Evolutionary conservation across 768 basidiomycete genomes (phyloP).

Genomic region (Termitomyces sp.): DNA sequence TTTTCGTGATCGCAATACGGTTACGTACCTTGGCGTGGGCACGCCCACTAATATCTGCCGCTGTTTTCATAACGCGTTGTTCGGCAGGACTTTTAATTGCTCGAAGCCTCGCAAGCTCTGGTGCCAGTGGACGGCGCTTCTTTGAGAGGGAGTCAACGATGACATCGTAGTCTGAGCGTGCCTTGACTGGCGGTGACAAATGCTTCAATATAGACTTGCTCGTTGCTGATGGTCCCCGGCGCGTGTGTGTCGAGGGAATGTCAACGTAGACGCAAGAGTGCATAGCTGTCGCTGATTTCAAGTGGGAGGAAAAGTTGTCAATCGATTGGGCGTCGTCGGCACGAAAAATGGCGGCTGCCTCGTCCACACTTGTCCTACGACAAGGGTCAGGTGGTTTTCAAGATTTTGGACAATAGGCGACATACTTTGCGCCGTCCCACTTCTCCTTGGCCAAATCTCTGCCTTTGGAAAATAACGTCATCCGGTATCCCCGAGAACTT

Average conservation of each 20-base stretch:
- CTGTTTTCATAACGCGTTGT: conserved; percentile 72
- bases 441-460: conserved; percentile 75
- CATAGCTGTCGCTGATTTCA: conserved; percentile 52
- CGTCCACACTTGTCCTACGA: conserved; percentile 59
- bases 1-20: background rate
- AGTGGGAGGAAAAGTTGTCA: conserved; percentile 49
- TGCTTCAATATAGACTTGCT: conserved; percentile 58
- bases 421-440: conserved; percentile 88
- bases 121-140: conserved; percentile 50
- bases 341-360: conserved; percentile 64
- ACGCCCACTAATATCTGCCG: conserved; percentile 83
- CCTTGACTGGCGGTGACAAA: conserved; percentile 30
- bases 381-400: background rate
- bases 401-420: background rate
- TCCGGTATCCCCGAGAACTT: conserved; percentile 72
- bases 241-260: conserved; percentile 33
- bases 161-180: conserved; percentile 48
- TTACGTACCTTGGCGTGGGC: conserved; percentile 76
- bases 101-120: conserved; percentile 68
- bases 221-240: conserved; percentile 32
- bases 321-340: conserved; percentile 73
- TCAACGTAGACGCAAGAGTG: conserved; percentile 55
- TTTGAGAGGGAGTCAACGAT: conserved; percentile 54
- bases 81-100: conserved; percentile 80
- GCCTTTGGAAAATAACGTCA: conserved; percentile 81